Percentiles rank a stretch among this genome's conserved stretches.
Conservation (phyloP, 2,329 filamentous ascomycete genomes). For the Phaeosphaeria sp. region DNA sequence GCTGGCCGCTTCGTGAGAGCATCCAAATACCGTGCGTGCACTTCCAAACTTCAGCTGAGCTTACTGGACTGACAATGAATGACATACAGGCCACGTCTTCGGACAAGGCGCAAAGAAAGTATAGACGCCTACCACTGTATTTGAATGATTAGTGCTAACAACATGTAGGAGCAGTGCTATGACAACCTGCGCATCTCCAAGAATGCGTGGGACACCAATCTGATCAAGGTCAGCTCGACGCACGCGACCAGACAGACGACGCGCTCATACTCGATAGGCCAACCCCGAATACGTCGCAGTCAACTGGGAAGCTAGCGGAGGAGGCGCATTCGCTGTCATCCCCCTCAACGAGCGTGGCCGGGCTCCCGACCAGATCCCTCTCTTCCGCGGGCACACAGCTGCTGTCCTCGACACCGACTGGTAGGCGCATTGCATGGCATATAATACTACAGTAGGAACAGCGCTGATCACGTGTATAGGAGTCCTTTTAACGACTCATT, state of each 20-base stretch:
- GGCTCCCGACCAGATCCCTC: conserved; percentile 87
- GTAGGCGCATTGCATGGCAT: conserved; percentile 54
- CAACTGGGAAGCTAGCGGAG: conserved; percentile 97
- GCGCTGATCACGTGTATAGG: conserved; percentile 58
- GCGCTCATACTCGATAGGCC: conserved; percentile 63
- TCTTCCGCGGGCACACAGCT: conserved; percentile 95
- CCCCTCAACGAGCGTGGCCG: conserved; percentile 89
- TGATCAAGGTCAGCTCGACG: conserved; percentile 79
- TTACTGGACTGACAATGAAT: conserved; percentile 26
- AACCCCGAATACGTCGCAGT: conserved; percentile 96
- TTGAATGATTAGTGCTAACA: conserved; percentile 16
- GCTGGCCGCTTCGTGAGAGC: conserved; percentile 75
- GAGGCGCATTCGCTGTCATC: conserved; percentile 95
- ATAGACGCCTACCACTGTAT: conserved; percentile 8
- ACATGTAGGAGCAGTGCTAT: conserved; percentile 83
- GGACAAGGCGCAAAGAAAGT: conserved; percentile 91
- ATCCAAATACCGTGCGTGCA: conserved; percentile 71
- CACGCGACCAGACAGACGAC: conserved; percentile 37
- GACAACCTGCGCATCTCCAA: conserved; percentile 96
- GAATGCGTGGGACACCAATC: conserved; percentile 99
- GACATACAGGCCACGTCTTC: conserved; percentile 86
- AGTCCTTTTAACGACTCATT: conserved; percentile 95
- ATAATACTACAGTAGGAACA: background rate
- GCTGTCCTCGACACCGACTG: conserved; percentile 97
- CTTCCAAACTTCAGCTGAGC: conserved; percentile 30